Conservation (phyloP, 768 basidiomycete species). For the Pseudohyphozyma bogoriensis region DNA sequence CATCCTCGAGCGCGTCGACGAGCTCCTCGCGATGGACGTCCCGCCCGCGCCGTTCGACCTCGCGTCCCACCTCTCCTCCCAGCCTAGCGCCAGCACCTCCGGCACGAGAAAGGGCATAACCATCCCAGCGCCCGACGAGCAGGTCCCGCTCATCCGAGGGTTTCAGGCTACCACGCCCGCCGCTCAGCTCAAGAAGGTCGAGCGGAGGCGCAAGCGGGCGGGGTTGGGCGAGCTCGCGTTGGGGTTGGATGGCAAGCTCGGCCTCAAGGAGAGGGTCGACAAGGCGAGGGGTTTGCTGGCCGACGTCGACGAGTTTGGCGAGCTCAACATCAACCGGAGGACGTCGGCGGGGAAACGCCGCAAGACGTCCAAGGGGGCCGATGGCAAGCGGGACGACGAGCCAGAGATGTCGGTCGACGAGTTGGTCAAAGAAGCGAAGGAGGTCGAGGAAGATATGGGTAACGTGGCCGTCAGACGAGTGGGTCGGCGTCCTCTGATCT, state of each 20-base stretch:
- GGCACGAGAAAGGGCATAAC: not conserved
- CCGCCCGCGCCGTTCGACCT: conserved; percentile 24
- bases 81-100: not conserved
- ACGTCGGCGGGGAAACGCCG: not conserved
- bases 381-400: conserved; percentile 3
- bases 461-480: conserved; percentile 72
- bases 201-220: conserved; percentile 11
- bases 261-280: conserved; percentile 69
- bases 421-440: conserved; percentile 66
- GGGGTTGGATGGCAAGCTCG: conserved; percentile 46
- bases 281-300: conserved; percentile 62
- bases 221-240: conserved; percentile 8
- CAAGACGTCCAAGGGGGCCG: conserved; percentile 12
- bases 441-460: conserved; percentile 83
- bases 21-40: conserved; percentile 22
- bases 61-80: not conserved
- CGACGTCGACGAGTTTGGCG: conserved; percentile 39
- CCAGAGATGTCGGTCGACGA: conserved; percentile 42
- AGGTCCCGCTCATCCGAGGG: conserved; percentile 70
- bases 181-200: conserved; percentile 61
- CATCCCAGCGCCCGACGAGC: conserved; percentile 10
- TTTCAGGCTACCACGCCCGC: conserved; percentile 93
- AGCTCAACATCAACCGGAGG: conserved; percentile 23
- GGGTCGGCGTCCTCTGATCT: not conserved
- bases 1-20: conserved; percentile 30